Evolutionary conservation across 768 basidiomycete genomes (phyloP), one percentile per base, ranked within the genome.

Genomic region (Udeniomyces megalosporus): DNA sequence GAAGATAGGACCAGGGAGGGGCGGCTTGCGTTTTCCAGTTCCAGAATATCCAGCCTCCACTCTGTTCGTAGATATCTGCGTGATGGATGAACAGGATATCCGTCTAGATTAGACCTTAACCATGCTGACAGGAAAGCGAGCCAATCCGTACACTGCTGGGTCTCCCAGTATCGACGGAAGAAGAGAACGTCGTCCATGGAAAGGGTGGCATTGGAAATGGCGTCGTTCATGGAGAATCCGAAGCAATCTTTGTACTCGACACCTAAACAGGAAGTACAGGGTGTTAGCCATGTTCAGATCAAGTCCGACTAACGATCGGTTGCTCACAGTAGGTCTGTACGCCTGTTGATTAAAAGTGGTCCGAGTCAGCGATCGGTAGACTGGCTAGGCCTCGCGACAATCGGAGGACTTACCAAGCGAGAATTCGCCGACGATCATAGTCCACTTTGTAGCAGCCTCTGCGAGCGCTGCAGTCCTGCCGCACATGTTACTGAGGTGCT

Each of bases 1-100:
- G 26, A 17, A 34, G 44, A 20, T 52, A 54, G n/a, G 28, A 32
- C 60, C 60, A 61, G 0, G 53, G 47, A n/a, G 52, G 45, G 0
- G 53, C 60, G 1, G 60, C 60, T 26, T 54, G 52, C 5, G 48
- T 63, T n/a, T 58, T 58, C 61, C 61, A 63, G 38, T 35, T 50
- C 61, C 61, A 63, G 26, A 63, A 63, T 35, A 63, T 15, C 38
- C 42, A 46, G 1, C 55, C 55, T 1, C 35, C 55, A 8, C 42
- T 44, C 4, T 24, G 14, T 15, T 57, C 55, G 42, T 26, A 57
- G 24, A 57, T 44, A 6, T 57, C 11, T 4, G 22, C 10, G 6
- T 11, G 31, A 5, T 7, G 31, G 47, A 48, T 17, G n/a, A 22
- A 48, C 11, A 24, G 47, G 22, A 12, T 12, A 50, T 22, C 14